Percentiles rank a stretch among this genome's conserved stretches.
Evolutionary conservation across 805 yeast genomes (phyloP).

Genomic region (Hanseniaspora mollemarum): DNA sequence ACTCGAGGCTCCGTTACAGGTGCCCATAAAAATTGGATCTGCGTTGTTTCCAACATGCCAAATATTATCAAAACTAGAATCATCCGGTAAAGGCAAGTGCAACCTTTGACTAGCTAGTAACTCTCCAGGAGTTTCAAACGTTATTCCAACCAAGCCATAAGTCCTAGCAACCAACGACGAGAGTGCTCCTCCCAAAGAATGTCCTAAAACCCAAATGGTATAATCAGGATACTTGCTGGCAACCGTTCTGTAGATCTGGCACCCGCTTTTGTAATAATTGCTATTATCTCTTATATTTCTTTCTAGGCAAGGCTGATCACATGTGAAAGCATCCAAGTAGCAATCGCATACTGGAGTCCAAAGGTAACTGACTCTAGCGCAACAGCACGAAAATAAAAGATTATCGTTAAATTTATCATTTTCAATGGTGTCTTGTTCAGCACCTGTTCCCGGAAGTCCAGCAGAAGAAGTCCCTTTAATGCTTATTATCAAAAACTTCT

Average conservation of each 20-base stretch:
- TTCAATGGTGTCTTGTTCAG: constrained; percentile 67
- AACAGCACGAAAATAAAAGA: constrained; percentile 83
- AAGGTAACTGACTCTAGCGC: constrained; percentile 79
- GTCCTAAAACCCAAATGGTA: constrained; percentile 85
- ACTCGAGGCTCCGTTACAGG: constrained; percentile 86
- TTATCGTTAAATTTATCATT: constrained; percentile 83
- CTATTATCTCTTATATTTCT: constrained; percentile 61
- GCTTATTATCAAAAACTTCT: constrained; percentile 57
- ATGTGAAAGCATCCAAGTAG: constrained; percentile 68
- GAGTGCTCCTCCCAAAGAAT: constrained; percentile 85
- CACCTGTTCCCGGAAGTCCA: constrained; percentile 60
- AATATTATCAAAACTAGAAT: constrained; percentile 67
- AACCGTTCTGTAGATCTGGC: constrained; percentile 69
- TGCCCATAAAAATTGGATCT: constrained; percentile 93
- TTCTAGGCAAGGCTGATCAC: constrained; percentile 81
- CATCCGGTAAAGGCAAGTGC: constrained; percentile 91
- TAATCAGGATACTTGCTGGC: constrained; percentile 53
- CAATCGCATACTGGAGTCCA: constrained; percentile 97
- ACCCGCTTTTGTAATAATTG: constrained; percentile 66
- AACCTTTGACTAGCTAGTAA: constrained; percentile 67
- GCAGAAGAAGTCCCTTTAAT: constrained; percentile 90
- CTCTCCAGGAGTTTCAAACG: constrained; percentile 92
- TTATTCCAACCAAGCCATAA: constrained; percentile 77
- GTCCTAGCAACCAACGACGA: constrained; percentile 76
- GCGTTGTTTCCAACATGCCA: constrained; percentile 97